These are phyloP conservation scores for Leccinum insolens DNA, from an alignment of 1,284 basidiomycete genomes.

Conservation along the genomic window DNA sequence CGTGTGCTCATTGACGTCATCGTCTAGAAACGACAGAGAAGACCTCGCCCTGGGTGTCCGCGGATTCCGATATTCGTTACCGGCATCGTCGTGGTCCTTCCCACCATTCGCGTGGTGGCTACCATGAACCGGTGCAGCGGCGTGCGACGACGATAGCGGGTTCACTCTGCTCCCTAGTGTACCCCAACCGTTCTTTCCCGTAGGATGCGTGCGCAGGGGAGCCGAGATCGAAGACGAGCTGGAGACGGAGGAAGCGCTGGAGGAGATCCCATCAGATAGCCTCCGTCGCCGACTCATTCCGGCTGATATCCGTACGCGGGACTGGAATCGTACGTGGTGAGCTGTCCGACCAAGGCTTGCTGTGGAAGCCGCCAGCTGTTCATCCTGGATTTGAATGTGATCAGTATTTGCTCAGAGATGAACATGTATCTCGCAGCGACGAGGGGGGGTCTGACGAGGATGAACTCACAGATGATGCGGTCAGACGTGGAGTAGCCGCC, in stretches of 20 bases:
- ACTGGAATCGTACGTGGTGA: slow-evolving; percentile 54
- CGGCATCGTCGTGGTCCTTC: not conserved
- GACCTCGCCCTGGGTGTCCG: slow-evolving; percentile 9
- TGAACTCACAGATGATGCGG: slow-evolving; percentile 21
- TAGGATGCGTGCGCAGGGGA: slow-evolving; percentile 60
- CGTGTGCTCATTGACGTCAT: slow-evolving; percentile 35
- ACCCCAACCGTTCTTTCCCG: not conserved
- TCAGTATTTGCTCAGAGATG: slow-evolving; percentile 13
- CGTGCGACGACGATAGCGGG: slow-evolving; percentile 26
- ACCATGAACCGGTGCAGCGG: not conserved
- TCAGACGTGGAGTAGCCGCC: not conserved
- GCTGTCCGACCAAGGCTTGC: slow-evolving; percentile 21
- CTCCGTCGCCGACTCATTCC: slow-evolving; percentile 41
- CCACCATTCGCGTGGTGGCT: not conserved
- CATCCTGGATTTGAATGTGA: slow-evolving; percentile 16
- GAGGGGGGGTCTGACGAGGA: not conserved
- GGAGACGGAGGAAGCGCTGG: slow-evolving; percentile 50
- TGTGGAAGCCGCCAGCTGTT: slow-evolving; percentile 6
- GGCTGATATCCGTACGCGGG: slow-evolving; percentile 58
- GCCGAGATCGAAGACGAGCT: slow-evolving; percentile 74
- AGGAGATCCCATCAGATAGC: slow-evolving; percentile 27
- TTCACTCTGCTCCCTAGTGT: slow-evolving; percentile 56
- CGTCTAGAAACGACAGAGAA: slow-evolving; percentile 11
- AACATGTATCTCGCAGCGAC: not conserved
- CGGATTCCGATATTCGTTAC: not conserved